Conservation (phyloP, 148 eudicot species). For the Diospyros lotus region DNA sequence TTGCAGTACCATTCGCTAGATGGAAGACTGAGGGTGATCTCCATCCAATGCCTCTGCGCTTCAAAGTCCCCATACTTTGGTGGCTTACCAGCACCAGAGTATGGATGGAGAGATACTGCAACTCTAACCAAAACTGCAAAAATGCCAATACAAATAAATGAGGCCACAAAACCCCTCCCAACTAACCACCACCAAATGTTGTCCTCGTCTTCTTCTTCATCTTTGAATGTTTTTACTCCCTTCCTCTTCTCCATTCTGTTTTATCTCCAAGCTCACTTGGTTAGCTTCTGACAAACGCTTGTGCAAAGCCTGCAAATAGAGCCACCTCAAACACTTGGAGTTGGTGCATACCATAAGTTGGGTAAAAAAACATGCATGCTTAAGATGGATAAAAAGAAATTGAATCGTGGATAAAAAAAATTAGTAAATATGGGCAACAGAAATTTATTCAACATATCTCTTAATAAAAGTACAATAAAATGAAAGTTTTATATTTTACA, state of each 20-base stretch:
- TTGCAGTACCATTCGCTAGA: slow-evolving; percentile 76
- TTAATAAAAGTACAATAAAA: no score
- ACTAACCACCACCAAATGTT: slow-evolving; percentile 61
- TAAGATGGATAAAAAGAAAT: background rate
- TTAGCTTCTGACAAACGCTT: background rate
- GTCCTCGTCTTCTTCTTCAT: slow-evolving; percentile 16
- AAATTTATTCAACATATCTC: no score
- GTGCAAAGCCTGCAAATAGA: background rate
- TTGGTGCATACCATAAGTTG: background rate
- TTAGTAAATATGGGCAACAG: no score
- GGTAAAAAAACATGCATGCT: background rate
- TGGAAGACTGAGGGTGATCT: slow-evolving; percentile 80
- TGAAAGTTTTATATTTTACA: no score
- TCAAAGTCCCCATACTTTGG: slow-evolving; percentile 95
- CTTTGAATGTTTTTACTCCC: slow-evolving; percentile 20
- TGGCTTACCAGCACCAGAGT: slow-evolving; percentile 75
- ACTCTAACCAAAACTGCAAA: slow-evolving; percentile 72
- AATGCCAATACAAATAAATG: slow-evolving; percentile 53
- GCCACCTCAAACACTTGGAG: background rate
- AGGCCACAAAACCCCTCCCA: slow-evolving; percentile 41
- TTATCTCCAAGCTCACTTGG: background rate
- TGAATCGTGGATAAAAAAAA: background rate
- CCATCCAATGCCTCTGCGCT: slow-evolving; percentile 99
- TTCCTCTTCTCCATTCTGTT: slow-evolving; percentile 30
- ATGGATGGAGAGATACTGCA: slow-evolving; percentile 70